Evolutionary conservation across 2,329 filamentous ascomycete species (phyloP).

Genomic region (Fusarium sp.): DNA sequence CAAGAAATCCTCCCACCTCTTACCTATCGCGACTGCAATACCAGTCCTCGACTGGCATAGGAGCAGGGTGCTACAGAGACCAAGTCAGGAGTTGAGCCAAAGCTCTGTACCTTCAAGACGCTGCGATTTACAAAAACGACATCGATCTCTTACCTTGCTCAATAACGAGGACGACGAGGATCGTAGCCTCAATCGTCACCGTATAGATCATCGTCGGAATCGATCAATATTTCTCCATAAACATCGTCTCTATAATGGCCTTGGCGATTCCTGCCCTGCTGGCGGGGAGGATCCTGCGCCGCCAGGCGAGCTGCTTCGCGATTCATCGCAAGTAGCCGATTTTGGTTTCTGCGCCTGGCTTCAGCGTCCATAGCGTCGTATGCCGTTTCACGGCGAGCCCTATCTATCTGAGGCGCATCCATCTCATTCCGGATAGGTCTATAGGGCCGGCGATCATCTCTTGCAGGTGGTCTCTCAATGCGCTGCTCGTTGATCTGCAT

Average conservation of each 20-base stretch:
- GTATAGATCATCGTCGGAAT: background rate
- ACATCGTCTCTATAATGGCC: too few relatives aligned
- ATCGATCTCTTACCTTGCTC: background rate
- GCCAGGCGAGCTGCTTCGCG: background rate
- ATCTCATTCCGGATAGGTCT: too few relatives aligned
- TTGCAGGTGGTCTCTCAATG: background rate
- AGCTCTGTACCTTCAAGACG: background rate
- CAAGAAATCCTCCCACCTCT: fast-evolving
- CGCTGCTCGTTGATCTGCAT: background rate
- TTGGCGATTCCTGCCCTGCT: background rate
- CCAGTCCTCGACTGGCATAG: background rate
- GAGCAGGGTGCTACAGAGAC: background rate
- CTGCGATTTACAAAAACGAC: background rate
- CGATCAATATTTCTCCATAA: background rate
- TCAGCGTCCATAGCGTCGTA: background rate
- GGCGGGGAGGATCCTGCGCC: background rate
- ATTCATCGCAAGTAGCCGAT: background rate
- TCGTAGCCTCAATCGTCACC: background rate
- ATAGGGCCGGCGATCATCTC: background rate
- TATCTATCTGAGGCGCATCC: background rate
- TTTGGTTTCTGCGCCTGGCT: background rate
- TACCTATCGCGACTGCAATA: background rate
- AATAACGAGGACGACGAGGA: background rate
- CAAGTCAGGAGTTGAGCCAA: background rate
- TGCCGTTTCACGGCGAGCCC: background rate